Evolutionary conservation across 2,329 filamentous ascomycete genomes (phyloP), one percentile per base, ranked within the genome.

Genomic region (Cytospora mali): DNA sequence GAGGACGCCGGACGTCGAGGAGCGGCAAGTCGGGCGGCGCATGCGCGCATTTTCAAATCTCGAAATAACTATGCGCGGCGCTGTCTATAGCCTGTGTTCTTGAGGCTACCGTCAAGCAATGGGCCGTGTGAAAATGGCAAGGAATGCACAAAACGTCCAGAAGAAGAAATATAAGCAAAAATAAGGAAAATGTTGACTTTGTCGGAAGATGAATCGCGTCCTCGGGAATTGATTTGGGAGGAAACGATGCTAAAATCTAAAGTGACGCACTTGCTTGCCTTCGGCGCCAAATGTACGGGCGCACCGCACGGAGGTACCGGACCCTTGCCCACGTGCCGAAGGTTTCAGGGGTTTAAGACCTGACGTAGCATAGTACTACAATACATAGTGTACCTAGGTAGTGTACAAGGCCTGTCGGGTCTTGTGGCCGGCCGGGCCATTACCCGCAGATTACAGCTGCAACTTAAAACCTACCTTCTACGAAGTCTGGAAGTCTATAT

Each of bases 1-100:
- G 59, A 55, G 29, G 59, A 46, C 28, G 58, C n/a, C 6, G 53
- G 48, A 21, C 61, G 52, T 35, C 53, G 57, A 55, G 55, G 50
- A 52, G 25, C 23, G 58, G 55, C 35, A 16, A 52, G 9, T 39
- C 58, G 58, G 54, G 51, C 35, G 51, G 64, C 62, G 62, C 64
- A 59, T 29, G 58, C 42, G 58, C 62, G 64, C 64, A 66, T 66
- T 61, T 46, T 53, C 33, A 51, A 35, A 39, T 18, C 42, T 23
- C 13, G 50, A 25, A 28, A 29, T 39, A 21, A 28, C 5, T 18
- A 13, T 29, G 28, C 39, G 35, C 28, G 10, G 21, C 7, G 35
- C 21, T 29, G n/a, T 54, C 39, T 54, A 50, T 55, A 3, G 21
- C 33, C 6, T 39, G 42, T 35, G 48, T 28, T 27, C 31, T 25